These are phyloP conservation scores for Globisporangium acanthophoron DNA, from an alignment of 352 stramenopile genomes.

Conservation along the genomic window DNA sequence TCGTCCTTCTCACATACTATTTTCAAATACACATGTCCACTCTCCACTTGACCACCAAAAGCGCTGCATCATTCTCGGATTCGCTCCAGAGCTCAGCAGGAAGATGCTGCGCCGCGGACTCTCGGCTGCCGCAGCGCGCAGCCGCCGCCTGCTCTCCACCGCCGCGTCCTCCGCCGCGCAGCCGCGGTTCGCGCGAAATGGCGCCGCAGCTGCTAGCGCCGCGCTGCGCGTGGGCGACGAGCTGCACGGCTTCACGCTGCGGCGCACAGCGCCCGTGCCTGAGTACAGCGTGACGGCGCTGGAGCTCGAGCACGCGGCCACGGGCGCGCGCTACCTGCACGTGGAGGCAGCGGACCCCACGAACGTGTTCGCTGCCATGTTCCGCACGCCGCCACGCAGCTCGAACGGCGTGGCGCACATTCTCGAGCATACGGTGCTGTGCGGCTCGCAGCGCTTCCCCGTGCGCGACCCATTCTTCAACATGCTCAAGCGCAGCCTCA, in stretches of 20 bases:
- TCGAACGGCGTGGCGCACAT: conserved; percentile 98
- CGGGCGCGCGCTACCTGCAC: conserved; percentile 74
- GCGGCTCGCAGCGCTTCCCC: conserved; percentile 94
- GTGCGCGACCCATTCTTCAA: conserved; percentile 99
- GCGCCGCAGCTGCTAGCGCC: conserved; percentile 36
- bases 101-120: conserved; percentile 11
- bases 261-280: conserved; percentile 53
- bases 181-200: background rate
- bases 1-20: background rate
- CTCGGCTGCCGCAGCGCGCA: background rate
- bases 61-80: background rate
- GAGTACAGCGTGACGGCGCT: conserved; percentile 82
- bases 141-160: conserved; percentile 2
- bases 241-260: conserved; percentile 74
- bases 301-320: conserved; percentile 69
- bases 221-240: conserved; percentile 51
- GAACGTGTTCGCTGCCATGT: conserved; percentile 94
- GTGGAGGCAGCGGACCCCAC: conserved; percentile 79
- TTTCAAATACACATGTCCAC: background rate
- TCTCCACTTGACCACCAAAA: background rate
- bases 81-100: background rate
- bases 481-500: conserved; percentile 96
- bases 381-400: conserved; percentile 95
- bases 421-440: conserved; percentile 94
- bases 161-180: background rate